Evolutionary conservation across 306 rosid genomes (phyloP).

Genomic region (Cicer pinnatifidum): DNA sequence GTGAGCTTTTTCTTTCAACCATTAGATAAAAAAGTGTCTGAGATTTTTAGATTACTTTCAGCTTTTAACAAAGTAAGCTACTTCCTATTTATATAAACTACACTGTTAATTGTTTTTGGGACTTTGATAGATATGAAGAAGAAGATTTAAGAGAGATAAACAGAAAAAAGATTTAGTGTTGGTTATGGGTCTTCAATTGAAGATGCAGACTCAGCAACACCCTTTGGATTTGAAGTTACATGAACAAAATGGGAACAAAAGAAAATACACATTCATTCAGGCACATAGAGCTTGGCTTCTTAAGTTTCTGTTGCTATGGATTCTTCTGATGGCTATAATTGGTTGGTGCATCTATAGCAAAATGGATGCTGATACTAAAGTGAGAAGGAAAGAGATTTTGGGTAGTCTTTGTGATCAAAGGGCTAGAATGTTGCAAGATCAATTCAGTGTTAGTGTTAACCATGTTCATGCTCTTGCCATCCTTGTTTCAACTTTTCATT

Average conservation of each 20-base stretch:
- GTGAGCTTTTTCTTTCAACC: constrained; percentile 44
- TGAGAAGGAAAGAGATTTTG: constrained; percentile 77
- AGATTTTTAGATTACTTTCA: constrained; percentile 48
- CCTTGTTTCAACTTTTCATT: constrained; percentile 94
- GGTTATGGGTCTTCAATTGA: constrained; percentile 61
- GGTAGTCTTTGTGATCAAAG: constrained; percentile 95
- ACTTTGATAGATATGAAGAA: constrained; percentile 57
- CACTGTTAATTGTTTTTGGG: constrained; percentile 39
- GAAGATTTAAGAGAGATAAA: constrained; percentile 42
- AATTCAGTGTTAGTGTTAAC: constrained; percentile 91
- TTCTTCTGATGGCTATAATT: constrained; percentile 59
- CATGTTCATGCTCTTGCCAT: constrained; percentile 98
- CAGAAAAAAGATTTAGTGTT: constrained; percentile 39
- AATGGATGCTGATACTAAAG: constrained; percentile 84
- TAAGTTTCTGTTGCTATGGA: constrained; percentile 67
- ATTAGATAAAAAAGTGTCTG: constrained; percentile 49
- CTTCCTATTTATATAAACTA: constrained; percentile 29
- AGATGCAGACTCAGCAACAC: constrained; percentile 71
- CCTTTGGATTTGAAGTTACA: constrained; percentile 67
- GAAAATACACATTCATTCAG: constrained; percentile 78
- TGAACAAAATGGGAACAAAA: constrained; percentile 73
- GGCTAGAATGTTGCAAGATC: constrained; percentile 98
- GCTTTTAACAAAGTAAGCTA: constrained; percentile 47
- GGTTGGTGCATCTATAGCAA: constrained; percentile 56
- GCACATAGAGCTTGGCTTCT: constrained; percentile 78